These are phyloP conservation scores for Gossypium laxum DNA, from an alignment of 441 rosid species.

Conservation along the genomic window DNA sequence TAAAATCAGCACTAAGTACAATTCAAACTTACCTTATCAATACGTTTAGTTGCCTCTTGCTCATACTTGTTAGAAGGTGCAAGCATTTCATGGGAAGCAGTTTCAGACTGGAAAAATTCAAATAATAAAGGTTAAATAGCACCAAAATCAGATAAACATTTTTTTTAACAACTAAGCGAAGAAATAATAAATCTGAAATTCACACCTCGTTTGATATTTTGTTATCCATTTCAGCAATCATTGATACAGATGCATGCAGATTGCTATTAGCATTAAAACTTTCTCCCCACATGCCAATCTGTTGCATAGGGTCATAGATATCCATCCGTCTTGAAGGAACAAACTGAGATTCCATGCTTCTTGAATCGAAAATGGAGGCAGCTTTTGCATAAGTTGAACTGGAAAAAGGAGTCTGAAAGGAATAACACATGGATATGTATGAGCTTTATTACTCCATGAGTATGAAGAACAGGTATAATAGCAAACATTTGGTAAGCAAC, in stretches of 20 bases:
- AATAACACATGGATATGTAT: background rate
- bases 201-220: constrained; percentile 60
- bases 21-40: constrained; percentile 48
- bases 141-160: constrained; percentile 12
- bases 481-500: background rate
- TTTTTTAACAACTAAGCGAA: background rate
- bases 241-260: constrained; percentile 37
- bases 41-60: constrained; percentile 65
- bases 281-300: constrained; percentile 76
- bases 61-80: constrained; percentile 56
- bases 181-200: constrained; percentile 6
- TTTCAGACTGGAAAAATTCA: constrained; percentile 58
- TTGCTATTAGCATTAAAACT: constrained; percentile 45
- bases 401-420: background rate
- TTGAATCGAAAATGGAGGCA: constrained; percentile 24
- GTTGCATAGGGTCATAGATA: constrained; percentile 65
- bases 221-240: constrained; percentile 40
- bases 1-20: background rate
- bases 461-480: background rate
- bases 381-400: constrained; percentile 18
- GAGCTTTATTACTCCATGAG: background rate
- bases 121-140: constrained; percentile 18
- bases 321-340: constrained; percentile 58
- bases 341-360: constrained; percentile 69
- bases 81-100: constrained; percentile 54